Conservation (phyloP, 2,329 filamentous ascomycete species). For the Lachnellula willkommii region DNA sequence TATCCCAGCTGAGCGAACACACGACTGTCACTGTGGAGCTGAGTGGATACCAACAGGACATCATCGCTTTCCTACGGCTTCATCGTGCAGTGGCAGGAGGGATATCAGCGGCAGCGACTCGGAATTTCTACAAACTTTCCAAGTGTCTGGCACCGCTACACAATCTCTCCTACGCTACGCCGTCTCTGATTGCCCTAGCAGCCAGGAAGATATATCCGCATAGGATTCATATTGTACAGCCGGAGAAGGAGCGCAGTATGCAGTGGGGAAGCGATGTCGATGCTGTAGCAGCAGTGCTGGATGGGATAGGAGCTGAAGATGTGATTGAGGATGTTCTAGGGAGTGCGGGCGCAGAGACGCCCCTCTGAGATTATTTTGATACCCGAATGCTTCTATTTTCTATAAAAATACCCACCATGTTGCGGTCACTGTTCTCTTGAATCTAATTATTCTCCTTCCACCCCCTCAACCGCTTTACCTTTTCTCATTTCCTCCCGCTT, state of each 20-base stretch:
- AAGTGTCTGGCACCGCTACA: constrained; percentile 76
- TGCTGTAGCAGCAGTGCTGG: constrained; percentile 62
- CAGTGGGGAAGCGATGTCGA: constrained; percentile 82
- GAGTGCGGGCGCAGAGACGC: constrained; percentile 46
- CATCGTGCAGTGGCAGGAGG: constrained; percentile 79
- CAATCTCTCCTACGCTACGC: constrained; percentile 72
- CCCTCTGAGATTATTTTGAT: constrained; percentile 34
- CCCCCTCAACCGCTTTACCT: neutral
- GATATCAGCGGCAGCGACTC: constrained; percentile 71
- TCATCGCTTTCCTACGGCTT: constrained; percentile 79
- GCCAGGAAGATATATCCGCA: constrained; percentile 84
- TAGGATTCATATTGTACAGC: constrained; percentile 64
- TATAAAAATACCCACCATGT: no score
- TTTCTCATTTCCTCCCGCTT: neutral
- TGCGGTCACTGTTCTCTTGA: neutral
- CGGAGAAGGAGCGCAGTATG: constrained; percentile 75
- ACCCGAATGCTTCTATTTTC: neutral
- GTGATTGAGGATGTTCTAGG: constrained; percentile 60
- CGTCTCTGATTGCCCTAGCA: constrained; percentile 76
- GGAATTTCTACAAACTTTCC: constrained; percentile 62
- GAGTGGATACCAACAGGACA: constrained; percentile 77
- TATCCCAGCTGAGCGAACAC: constrained; percentile 46
- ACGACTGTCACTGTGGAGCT: constrained; percentile 71
- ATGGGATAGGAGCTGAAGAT: constrained; percentile 55
- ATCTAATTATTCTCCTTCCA: neutral